Conservation (phyloP, 768 basidiomycete species). For the Psilocybe sp. region DNA sequence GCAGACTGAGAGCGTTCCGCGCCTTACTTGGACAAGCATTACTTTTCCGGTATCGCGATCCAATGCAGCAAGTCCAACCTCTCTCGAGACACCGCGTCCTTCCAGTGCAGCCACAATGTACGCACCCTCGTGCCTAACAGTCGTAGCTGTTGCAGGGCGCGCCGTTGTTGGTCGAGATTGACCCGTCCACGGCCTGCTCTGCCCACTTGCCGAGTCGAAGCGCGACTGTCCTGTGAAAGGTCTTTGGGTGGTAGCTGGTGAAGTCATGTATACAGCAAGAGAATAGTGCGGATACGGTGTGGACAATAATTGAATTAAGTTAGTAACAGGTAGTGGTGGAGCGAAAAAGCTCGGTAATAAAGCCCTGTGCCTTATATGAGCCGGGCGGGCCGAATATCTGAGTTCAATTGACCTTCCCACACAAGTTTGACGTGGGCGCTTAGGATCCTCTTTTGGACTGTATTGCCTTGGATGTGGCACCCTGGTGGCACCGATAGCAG, state of each 20-base stretch:
- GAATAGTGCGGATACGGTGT: no score
- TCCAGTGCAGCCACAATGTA: constrained; percentile 72
- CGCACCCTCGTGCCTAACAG: constrained; percentile 54
- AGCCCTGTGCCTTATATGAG: no score
- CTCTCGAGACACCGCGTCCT: constrained; percentile 74
- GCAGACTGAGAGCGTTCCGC: neutral
- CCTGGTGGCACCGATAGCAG: no score
- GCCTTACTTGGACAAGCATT: constrained; percentile 71
- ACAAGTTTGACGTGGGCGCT: no score
- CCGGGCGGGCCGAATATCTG: no score
- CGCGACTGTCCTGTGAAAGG: constrained; percentile 15
- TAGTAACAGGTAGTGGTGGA: no score
- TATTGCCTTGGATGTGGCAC: no score
- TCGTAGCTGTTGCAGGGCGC: constrained; percentile 65
- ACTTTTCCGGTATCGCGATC: constrained; percentile 76
- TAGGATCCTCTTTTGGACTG: no score
- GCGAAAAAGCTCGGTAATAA: no score
- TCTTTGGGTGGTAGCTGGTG: neutral
- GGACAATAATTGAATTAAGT: no score
- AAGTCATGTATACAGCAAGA: no score
- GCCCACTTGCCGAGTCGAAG: constrained; percentile 9
- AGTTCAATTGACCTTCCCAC: no score
- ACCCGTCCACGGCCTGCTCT: constrained; percentile 48
- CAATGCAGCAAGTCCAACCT: constrained; percentile 87
- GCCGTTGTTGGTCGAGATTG: constrained; percentile 60